Conservation (phyloP, 176 grass and related monocot genomes). For the Melocanna baccifera region DNA sequence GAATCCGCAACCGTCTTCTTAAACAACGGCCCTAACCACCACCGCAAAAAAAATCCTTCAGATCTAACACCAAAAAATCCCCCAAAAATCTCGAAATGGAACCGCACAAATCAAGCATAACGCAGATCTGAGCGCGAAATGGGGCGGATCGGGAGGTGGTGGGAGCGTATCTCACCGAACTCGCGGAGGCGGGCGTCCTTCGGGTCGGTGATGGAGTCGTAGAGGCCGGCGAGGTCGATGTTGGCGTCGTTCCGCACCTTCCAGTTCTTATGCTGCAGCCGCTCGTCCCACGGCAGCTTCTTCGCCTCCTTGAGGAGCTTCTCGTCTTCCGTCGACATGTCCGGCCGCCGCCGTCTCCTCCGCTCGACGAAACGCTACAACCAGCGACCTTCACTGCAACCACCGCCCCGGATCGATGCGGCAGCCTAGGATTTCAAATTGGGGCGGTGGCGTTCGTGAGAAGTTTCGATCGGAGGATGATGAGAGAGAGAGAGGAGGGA, state of each 20-base stretch:
- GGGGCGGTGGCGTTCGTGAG: constrained; percentile 19
- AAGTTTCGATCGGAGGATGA: constrained; percentile 27
- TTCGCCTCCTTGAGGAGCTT: constrained; percentile 99
- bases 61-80: constrained; percentile 43
- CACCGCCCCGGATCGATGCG: constrained; percentile 23
- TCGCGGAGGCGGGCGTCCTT: constrained; percentile 92
- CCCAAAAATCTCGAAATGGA: constrained; percentile 2
- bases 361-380: background rate
- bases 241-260: constrained; percentile 98
- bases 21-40: constrained; percentile 75
- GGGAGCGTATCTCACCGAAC: constrained; percentile 64
- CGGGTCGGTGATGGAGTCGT: constrained; percentile 89
- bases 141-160: constrained; percentile 4
- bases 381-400: background rate
- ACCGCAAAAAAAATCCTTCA: constrained; percentile 22
- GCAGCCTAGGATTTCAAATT: constrained; percentile 54
- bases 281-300: constrained; percentile 94
- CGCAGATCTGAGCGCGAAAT: constrained; percentile 36
- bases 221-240: constrained; percentile 88
- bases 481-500: background rate
- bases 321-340: constrained; percentile 97
- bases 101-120: constrained; percentile 1
- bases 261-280: constrained; percentile 97
- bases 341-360: constrained; percentile 28
- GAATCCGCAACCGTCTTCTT: constrained; percentile 94